Conservation (phyloP, 768 basidiomycete species). For the Tephrocybe rancida region DNA sequence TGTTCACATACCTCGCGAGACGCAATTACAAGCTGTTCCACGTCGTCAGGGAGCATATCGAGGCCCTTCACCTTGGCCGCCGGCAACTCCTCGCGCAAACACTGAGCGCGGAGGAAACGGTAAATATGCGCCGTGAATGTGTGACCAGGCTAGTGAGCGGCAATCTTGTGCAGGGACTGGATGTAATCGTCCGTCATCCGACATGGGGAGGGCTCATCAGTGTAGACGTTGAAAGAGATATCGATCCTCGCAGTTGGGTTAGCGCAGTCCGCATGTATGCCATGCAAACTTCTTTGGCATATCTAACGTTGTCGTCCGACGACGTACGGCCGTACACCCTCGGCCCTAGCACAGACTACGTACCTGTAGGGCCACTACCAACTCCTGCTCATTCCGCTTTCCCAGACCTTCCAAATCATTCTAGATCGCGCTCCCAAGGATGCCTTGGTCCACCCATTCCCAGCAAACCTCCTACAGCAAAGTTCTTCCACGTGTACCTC, state of each 20-base stretch:
- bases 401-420: conserved; percentile 52
- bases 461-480: conserved; percentile 48
- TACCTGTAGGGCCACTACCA: conserved; percentile 47
- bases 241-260: conserved; percentile 82
- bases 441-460: conserved; percentile 29
- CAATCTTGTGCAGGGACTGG: conserved; percentile 90
- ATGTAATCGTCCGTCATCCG: conserved; percentile 96
- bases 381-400: conserved; percentile 74
- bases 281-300: conserved; percentile 84
- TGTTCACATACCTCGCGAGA: conserved; percentile 88
- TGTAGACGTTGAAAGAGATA: conserved; percentile 86
- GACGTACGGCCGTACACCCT: conserved; percentile 41
- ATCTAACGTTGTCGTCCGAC: conserved; percentile 59
- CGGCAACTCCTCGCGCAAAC: conserved; percentile 88
- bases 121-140: conserved; percentile 80
- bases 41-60: conserved; percentile 85
- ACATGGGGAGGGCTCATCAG: conserved; percentile 88
- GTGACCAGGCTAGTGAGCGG: conserved; percentile 86
- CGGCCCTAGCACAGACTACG: conserved; percentile 49
- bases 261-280: conserved; percentile 91
- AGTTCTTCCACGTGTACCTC: conserved; percentile 89
- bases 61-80: conserved; percentile 88
- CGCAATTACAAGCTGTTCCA: conserved; percentile 91
- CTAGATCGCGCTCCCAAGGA: conserved; percentile 41
- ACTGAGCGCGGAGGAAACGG: conserved; percentile 84